Percentiles rank a stretch among this genome's conserved stretches.
Evolutionary conservation across 306 rosid species (phyloP).

Genomic region (Lathyrus sativus): DNA sequence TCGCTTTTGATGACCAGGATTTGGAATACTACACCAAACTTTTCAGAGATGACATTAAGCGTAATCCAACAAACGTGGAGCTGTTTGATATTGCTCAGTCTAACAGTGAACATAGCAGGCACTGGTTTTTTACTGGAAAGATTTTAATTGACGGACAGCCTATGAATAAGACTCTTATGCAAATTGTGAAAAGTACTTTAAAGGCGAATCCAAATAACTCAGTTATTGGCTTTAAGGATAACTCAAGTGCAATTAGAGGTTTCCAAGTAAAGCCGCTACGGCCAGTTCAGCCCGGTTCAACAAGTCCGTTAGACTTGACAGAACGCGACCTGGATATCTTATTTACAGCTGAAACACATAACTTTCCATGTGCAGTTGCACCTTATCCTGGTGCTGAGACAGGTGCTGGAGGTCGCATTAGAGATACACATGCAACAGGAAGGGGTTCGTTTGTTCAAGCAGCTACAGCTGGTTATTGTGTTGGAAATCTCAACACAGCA

Average conservation of each 20-base stretch:
- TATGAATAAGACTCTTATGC: constrained; percentile 79
- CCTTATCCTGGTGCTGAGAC: constrained; percentile 98
- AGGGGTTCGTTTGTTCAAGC: constrained; percentile 91
- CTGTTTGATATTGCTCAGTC: constrained; percentile 93
- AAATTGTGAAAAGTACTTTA: constrained; percentile 88
- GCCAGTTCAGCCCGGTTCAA: constrained; percentile 70
- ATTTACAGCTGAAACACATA: constrained; percentile 93
- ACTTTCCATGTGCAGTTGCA: constrained; percentile 97
- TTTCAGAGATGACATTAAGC: constrained; percentile 73
- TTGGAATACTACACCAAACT: constrained; percentile 75
- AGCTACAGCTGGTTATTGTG: constrained; percentile 94
- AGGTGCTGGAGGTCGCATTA: constrained; percentile 91
- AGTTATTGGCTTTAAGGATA: constrained; percentile 90
- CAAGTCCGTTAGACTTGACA: constrained; percentile 53
- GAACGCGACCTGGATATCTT: constrained; percentile 63
- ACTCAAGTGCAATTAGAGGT: constrained; percentile 91
- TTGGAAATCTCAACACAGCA: constrained; percentile 77
- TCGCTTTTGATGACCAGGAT: constrained; percentile 94
- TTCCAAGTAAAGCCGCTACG: constrained; percentile 68
- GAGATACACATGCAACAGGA: constrained; percentile 97
- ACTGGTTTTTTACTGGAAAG: constrained; percentile 90
- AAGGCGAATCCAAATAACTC: constrained; percentile 80
- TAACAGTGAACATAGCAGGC: constrained; percentile 91
- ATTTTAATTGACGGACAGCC: constrained; percentile 70
- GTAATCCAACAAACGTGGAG: constrained; percentile 85